Percentiles rank a stretch among this genome's conserved stretches.
phyloP scores from a whole-genome alignment of 2,329 filamentous ascomycete species.

The Coniochaeta ligniaria region DNA sequence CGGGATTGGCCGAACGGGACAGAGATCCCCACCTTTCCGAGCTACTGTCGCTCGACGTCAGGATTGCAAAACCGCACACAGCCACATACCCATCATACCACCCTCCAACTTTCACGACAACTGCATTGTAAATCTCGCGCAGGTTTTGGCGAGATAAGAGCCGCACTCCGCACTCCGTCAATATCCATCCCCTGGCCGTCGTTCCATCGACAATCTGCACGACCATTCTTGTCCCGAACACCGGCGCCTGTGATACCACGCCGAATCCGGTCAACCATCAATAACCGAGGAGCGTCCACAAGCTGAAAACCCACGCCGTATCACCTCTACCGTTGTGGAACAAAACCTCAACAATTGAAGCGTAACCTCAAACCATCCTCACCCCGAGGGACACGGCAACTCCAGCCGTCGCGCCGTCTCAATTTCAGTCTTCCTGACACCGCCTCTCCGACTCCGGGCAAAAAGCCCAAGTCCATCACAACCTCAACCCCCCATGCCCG shows the following conservation, averaged over 20 bases:
- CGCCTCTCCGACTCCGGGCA: background rate
- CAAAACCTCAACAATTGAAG: background rate
- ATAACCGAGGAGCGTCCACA: background rate
- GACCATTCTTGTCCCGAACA: background rate
- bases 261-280: background rate
- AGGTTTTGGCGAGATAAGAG: background rate
- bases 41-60: background rate
- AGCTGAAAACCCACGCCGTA: background rate
- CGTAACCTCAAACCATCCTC: background rate
- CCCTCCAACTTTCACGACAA: background rate
- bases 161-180: background rate
- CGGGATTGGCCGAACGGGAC: slow-evolving; percentile 1
- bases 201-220: background rate
- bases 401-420: background rate
- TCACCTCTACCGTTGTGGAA: background rate
- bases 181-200: background rate
- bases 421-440: background rate
- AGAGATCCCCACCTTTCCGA: background rate
- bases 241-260: background rate
- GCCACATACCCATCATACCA: background rate
- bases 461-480: background rate
- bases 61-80: background rate
- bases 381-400: background rate
- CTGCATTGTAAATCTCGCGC: background rate
- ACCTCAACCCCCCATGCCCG: background rate